Evolutionary conservation across 1,139 yeast species (phyloP), one percentile per base, ranked within the genome.

Genomic region (Blastobotrys apis): DNA sequence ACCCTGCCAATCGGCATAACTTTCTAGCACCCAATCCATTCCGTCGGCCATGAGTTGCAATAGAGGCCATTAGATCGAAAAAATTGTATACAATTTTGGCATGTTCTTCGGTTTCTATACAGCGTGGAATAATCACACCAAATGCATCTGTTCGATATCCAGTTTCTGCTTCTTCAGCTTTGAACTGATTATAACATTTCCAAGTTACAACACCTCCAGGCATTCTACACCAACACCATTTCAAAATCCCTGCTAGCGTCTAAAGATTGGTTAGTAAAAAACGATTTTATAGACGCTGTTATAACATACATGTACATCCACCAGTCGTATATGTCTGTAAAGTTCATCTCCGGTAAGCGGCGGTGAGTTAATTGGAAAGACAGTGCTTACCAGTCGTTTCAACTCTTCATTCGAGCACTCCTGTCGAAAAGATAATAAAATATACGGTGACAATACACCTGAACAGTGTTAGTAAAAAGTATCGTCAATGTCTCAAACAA

Each of bases 81-180:
- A 87, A 88, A 61, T 85, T 94, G 60, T 84, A 85, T 4, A 86
- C 92, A 8, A 88, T 85, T 2, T 92, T 83, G 0, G 95, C 95
- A 67, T 87, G 96, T 8, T 90, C 82, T 3, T 92, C 86, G 0
- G 94, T 82, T 6, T 84, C 77, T 25, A 86, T 69, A 63, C 94
- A 84, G 50, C 80, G 80, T 4, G 95, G 95, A 86, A 87, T 83
- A 44, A 83, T 77, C 41, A 81, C 81, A 43, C 85, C 67, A 59
- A 87, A 87, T 0, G 95, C 85, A 34, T 56, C 76, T 73, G 55
- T 75, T 72, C n/a, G 92, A 86, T 57, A 73, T 77, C 30, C 80
- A 74, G 17, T 46, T 4, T 51, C 49, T 42, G 72, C 73, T 60
- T 87, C 96, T 47, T 77, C 69, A 26, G 75, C 69, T 55, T 74